Percentiles rank a stretch among this genome's conserved stretches.
These are phyloP conservation scores for Pleurotus sapidus DNA, from an alignment of 768 basidiomycete species.

Conservation along the genomic window DNA sequence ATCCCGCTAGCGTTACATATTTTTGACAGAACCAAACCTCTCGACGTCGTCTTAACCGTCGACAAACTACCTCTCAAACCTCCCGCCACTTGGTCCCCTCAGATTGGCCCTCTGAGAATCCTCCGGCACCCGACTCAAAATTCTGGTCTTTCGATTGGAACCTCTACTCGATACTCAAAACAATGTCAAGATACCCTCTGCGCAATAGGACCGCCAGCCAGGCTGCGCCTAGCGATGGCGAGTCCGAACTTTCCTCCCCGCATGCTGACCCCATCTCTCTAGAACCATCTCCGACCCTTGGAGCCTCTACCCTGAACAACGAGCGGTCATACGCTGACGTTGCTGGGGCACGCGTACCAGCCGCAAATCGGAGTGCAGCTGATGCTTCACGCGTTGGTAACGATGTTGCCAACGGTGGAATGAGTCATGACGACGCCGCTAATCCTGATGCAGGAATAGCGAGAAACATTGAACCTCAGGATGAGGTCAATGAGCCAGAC, in stretches of 20 bases:
- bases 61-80: neutral
- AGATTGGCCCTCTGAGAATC: constrained; percentile 4
- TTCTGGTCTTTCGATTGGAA: neutral
- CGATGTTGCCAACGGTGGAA: too few species aligned
- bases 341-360: neutral
- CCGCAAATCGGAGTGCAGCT: neutral
- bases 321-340: neutral
- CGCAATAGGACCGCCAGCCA: neutral
- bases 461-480: too few species aligned
- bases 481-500: neutral
- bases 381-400: neutral
- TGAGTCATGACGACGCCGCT: too few species aligned
- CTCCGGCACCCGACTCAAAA: neutral
- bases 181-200: neutral
- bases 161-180: neutral
- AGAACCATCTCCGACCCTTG: neutral
- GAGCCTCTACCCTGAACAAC: neutral
- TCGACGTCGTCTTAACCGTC: neutral
- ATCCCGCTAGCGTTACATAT: neutral
- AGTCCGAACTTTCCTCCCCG: neutral
- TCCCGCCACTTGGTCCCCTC: neutral
- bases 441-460: too few species aligned
- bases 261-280: neutral
- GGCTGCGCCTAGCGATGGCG: neutral
- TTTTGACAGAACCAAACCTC: neutral